Evolutionary conservation across 2,329 filamentous ascomycete species (phyloP), one percentile per base, ranked within the genome.

Genomic region (Talaromyces albobiverticillius): DNA sequence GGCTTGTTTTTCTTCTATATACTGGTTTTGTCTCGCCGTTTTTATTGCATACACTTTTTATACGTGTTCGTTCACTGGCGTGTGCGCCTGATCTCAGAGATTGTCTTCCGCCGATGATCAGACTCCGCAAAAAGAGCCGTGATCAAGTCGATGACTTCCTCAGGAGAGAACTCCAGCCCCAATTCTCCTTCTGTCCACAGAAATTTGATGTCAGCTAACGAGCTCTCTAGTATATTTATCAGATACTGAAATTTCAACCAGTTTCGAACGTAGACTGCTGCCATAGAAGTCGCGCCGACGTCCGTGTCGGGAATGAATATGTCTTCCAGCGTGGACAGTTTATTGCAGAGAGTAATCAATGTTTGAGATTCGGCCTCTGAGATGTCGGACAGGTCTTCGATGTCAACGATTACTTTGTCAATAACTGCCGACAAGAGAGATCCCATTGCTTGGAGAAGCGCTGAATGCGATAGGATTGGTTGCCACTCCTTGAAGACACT

Each of bases 181-280:
- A 87, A 62, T 65, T 84, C 84, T n/a, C 82, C 82, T 60, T 87
- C 83, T 2, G 75, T 76, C 84, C 84, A 87, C 41, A 86, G 66
- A 58, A 81, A 86, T 62, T 81, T 84, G 69, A 87, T 86, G 62
- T 87, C 84, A 18, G 81, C 83, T 14, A 87, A 69, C 46, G 78
- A 82, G 53, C 80, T 80, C 51, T 86, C 84, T 50, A 87, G 65
- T 42, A 87, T 84, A 60, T 86, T 84, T 40, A 78, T 72, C 50
- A 87, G 64, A 60, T 86, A 86, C 64, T 85, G 82, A 63, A 86
- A 86, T 56, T 82, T 83, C 58, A 86, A 73, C 84, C 84, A 87
- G 59, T 80, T 81, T 3, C 79, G 77, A 45, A 82, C 81, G 58
- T 86, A 86, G 9, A 86, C 74, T 22, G 81, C 80, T 3, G 81